phyloP scores from a whole-genome alignment of 1,139 yeast genomes.

The Eremothecium cymbalariae region DNA sequence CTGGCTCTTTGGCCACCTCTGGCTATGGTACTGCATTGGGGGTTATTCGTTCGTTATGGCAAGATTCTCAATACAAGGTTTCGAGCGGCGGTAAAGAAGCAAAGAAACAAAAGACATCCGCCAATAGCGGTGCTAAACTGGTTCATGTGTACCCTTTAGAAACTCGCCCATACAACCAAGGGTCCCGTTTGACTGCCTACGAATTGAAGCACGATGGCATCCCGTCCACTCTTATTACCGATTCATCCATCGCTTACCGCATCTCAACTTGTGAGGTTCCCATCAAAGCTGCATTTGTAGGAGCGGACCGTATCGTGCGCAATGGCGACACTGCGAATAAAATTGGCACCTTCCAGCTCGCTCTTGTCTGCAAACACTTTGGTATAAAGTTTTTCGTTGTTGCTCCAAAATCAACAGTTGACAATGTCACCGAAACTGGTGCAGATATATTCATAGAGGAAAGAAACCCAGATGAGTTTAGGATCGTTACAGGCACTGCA shows the following conservation, averaged over 20 bases:
- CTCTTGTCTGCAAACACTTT: conserved; percentile 51
- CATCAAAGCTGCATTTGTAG: conserved; percentile 83
- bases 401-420: conserved; percentile 90
- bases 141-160: conserved; percentile 80
- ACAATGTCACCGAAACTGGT: conserved; percentile 57
- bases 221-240: conserved; percentile 84
- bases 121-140: conserved; percentile 33
- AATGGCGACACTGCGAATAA: conserved; percentile 96
- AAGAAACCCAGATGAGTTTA: conserved; percentile 73
- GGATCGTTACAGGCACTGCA: conserved; percentile 63
- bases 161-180: conserved; percentile 95
- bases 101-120: conserved; percentile 16
- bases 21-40: conserved; percentile 98
- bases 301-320: conserved; percentile 90
- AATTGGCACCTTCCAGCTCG: conserved; percentile 90
- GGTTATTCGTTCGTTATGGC: conserved; percentile 65
- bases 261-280: conserved; percentile 42
- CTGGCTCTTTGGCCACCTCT: conserved; percentile 90
- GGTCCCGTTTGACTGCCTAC: conserved; percentile 86
- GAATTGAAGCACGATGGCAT: conserved; percentile 79
- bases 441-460: conserved; percentile 76
- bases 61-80: conserved; percentile 32
- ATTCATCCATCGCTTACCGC: conserved; percentile 82
- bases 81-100: conserved; percentile 18
- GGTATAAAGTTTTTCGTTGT: conserved; percentile 79